Percentiles rank a stretch among this genome's conserved stretches.
phyloP scores from a whole-genome alignment of 331 rosid species.

The Acacia pycnantha region DNA sequence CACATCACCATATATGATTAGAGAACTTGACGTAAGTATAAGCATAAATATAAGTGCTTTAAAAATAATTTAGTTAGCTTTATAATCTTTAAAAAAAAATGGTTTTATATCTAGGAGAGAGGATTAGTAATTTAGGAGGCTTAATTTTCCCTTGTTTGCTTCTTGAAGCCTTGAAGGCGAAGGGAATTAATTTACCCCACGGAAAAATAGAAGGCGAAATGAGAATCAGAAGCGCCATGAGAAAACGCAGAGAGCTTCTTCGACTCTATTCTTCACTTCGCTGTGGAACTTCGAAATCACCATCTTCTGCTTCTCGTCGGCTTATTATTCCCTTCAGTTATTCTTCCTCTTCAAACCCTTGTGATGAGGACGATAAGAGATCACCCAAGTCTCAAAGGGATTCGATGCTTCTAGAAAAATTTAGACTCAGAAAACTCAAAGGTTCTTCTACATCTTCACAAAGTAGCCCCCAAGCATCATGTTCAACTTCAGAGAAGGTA shows the following conservation, averaged over 20 bases:
- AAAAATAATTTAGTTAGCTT: too few relatives aligned
- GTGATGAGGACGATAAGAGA: neutral
- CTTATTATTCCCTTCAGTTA: constrained; percentile 44
- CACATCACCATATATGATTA: too few relatives aligned
- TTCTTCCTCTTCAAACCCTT: constrained; percentile 30
- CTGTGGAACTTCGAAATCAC: constrained; percentile 11
- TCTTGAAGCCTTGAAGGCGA: too few relatives aligned
- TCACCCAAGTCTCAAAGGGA: constrained; percentile 18
- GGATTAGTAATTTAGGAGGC: too few relatives aligned
- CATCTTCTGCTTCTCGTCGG: constrained; percentile 38
- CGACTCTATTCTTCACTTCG: constrained; percentile 21
- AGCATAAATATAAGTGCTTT: too few relatives aligned
- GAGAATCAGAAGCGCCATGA: constrained; percentile 25
- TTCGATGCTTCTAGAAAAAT: constrained; percentile 53
- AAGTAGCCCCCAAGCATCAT: constrained; percentile 26
- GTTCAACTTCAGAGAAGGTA: constrained; percentile 3
- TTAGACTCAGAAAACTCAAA: constrained; percentile 67
- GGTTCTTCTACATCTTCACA: constrained; percentile 40
- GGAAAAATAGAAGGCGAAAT: neutral
- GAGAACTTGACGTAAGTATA: too few relatives aligned
- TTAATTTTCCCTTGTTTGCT: too few relatives aligned
- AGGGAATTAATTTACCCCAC: too few relatives aligned
- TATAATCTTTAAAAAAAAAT: too few relatives aligned
- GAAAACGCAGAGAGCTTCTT: constrained; percentile 35
- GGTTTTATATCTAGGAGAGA: too few relatives aligned